phyloP scores from a whole-genome alignment of 2,329 filamentous ascomycete species.

The Cadophora malorum region DNA sequence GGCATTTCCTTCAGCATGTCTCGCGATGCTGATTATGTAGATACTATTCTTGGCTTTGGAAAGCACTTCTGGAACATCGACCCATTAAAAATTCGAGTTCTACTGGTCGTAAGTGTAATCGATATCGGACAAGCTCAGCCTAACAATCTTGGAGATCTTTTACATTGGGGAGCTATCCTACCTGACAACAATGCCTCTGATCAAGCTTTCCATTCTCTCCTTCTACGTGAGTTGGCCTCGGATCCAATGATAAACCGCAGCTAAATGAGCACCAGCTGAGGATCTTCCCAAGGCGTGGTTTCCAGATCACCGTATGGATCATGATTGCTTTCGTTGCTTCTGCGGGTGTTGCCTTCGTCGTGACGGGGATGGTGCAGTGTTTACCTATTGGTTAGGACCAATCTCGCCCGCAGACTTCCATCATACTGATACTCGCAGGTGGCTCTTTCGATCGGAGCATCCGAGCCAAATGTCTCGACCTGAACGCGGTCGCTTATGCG shows the following conservation, averaged over 20 bases:
- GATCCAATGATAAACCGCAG: background rate
- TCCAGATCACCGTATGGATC: background rate
- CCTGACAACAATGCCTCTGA: background rate
- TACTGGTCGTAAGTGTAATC: background rate
- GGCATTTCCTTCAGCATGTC: background rate
- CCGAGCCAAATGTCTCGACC: background rate
- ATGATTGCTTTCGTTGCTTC: background rate
- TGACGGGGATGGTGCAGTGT: background rate
- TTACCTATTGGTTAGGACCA: no score
- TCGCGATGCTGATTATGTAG: background rate
- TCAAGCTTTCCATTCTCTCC: conserved; percentile 5
- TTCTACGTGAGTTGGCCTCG: background rate
- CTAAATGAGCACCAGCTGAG: background rate
- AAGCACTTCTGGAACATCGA: conserved; percentile 5
- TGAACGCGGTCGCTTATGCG: background rate
- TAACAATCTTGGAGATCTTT: no score
- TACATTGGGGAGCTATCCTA: conserved; percentile 1
- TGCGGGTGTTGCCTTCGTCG: background rate
- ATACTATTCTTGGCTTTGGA: background rate
- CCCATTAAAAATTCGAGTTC: background rate
- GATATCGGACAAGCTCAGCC: no score
- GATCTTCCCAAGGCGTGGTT: background rate
- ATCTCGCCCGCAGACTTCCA: background rate
- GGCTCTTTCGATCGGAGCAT: background rate
- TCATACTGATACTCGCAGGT: background rate